Evolutionary conservation across 2,329 filamentous ascomycete species (phyloP).

Genomic region (Colletotrichum melonis): DNA sequence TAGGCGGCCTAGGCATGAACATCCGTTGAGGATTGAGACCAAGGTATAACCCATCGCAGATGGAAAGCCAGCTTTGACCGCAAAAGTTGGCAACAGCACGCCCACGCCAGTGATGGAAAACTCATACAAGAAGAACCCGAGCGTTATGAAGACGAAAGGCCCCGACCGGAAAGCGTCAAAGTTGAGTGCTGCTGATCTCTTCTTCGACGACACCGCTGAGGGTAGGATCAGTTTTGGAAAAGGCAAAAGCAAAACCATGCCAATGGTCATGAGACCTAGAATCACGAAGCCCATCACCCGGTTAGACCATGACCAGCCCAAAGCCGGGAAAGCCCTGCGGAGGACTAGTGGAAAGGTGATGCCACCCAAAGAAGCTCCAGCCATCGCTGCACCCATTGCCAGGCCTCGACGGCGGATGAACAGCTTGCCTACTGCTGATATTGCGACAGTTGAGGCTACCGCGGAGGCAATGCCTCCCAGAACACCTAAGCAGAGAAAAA

Average conservation of each 20-base stretch:
- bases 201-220: not conserved
- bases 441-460: slow-evolving; percentile 47
- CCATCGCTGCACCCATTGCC: slow-evolving; percentile 39
- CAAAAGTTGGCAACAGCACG: slow-evolving; percentile 58
- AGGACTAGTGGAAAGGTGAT: slow-evolving; percentile 49
- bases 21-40: slow-evolving; percentile 55
- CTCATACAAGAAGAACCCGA: slow-evolving; percentile 57
- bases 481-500: slow-evolving; percentile 46
- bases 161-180: slow-evolving; percentile 52
- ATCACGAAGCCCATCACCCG: slow-evolving; percentile 34
- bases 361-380: slow-evolving; percentile 40
- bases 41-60: slow-evolving; percentile 54
- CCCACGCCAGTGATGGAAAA: slow-evolving; percentile 59
- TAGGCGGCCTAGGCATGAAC: slow-evolving; percentile 37
- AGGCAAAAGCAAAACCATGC: slow-evolving; percentile 46
- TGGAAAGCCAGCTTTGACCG: slow-evolving; percentile 47
- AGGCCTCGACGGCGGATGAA: slow-evolving; percentile 39
- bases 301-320: slow-evolving; percentile 49
- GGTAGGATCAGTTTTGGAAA: slow-evolving; percentile 37
- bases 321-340: slow-evolving; percentile 39
- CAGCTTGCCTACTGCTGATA: slow-evolving; percentile 45
- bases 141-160: slow-evolving; percentile 53
- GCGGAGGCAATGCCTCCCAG: slow-evolving; percentile 54
- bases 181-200: slow-evolving; percentile 46
- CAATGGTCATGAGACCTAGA: slow-evolving; percentile 43